A percentile compares a stretch with the other conserved stretches of the same genome.
Conservation (phyloP, 768 basidiomycete genomes). For the Nidularia sp. region DNA sequence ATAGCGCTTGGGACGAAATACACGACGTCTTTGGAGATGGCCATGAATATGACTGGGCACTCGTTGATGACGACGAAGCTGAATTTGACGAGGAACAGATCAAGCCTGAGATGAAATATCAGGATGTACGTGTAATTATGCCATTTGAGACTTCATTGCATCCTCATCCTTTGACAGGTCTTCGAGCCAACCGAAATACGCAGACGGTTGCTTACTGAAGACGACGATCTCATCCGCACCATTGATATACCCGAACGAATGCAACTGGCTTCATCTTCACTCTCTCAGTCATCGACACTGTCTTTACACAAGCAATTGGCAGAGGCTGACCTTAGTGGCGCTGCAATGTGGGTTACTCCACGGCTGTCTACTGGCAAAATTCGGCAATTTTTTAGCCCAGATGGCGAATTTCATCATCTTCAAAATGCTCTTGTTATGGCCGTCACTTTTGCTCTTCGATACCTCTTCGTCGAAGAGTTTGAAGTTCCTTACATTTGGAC, state of each 20-base stretch:
- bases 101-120: constrained; percentile 80
- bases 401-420: constrained; percentile 56
- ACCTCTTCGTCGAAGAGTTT: constrained; percentile 81
- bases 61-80: constrained; percentile 75
- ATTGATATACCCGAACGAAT: constrained; percentile 94
- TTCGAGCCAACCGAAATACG: constrained; percentile 98
- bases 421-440: constrained; percentile 70
- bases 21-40: constrained; percentile 96
- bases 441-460: constrained; percentile 73
- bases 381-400: constrained; percentile 66
- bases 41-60: constrained; percentile 92
- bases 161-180: constrained; percentile 49
- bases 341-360: constrained; percentile 85
- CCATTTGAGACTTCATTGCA: constrained; percentile 3
- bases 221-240: constrained; percentile 87
- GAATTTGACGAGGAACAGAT: constrained; percentile 37
- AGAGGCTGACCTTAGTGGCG: constrained; percentile 71
- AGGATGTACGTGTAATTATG: constrained; percentile 54
- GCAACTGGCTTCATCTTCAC: constrained; percentile 83
- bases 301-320: constrained; percentile 61
- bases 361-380: constrained; percentile 71
- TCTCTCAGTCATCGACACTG: constrained; percentile 63
- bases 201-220: constrained; percentile 83
- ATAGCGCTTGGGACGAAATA: constrained; percentile 91
- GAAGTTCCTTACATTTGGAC: constrained; percentile 96